Conservation (phyloP, 345 rosid genomes). For the Erysimum cheiranthoides region DNA sequence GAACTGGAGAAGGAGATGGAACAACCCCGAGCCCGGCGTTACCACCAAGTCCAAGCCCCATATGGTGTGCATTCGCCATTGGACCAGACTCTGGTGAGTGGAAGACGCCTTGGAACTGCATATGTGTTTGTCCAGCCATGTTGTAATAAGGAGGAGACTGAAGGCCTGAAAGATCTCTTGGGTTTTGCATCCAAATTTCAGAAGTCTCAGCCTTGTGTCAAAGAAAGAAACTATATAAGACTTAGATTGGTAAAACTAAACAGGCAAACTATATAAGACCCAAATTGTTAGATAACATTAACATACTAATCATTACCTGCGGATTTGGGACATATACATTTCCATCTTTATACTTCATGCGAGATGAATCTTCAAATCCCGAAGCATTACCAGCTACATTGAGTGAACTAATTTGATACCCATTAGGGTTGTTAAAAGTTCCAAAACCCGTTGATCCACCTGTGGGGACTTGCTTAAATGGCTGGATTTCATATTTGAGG, state of each 20-base stretch:
- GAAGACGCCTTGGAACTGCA: constrained; percentile 82
- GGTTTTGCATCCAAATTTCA: constrained; percentile 87
- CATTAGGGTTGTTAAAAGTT: constrained; percentile 34
- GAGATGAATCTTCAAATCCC: constrained; percentile 86
- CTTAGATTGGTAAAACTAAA: no score
- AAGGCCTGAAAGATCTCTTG: constrained; percentile 64
- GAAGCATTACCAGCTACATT: constrained; percentile 70
- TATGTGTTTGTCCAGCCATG: constrained; percentile 76
- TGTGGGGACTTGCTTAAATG: constrained; percentile 74
- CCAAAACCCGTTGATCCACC: constrained; percentile 53
- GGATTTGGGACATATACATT: constrained; percentile 73
- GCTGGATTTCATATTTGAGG: constrained; percentile 86
- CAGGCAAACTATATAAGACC: no score
- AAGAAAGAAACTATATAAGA: not conserved
- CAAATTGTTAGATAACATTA: not conserved
- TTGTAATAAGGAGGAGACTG: constrained; percentile 76
- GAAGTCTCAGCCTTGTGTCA: constrained; percentile 74
- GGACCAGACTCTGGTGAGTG: constrained; percentile 72
- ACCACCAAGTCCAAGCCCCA: constrained; percentile 69
- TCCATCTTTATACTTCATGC: constrained; percentile 66
- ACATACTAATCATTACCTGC: constrained; percentile 57
- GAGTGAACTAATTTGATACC: constrained; percentile 73
- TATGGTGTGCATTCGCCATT: constrained; percentile 74
- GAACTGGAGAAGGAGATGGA: constrained; percentile 68
- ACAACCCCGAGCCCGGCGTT: constrained; percentile 74